Evolutionary conservation across 805 yeast genomes (phyloP).

Genomic region (Metschnikowia orientalis): DNA sequence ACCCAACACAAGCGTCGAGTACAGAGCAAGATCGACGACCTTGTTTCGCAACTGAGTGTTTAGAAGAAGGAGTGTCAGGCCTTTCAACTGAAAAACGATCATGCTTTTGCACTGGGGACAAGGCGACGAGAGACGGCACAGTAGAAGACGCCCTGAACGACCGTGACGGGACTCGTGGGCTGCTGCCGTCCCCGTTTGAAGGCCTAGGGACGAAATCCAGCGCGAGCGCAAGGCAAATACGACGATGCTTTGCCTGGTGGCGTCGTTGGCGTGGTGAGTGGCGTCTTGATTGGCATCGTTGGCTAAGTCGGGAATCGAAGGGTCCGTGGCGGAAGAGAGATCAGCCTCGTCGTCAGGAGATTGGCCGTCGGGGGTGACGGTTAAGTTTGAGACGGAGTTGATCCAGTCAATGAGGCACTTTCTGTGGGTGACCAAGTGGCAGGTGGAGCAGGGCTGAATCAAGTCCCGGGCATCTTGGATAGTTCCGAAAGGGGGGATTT

Average conservation of each 20-base stretch:
- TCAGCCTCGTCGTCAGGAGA: not conserved
- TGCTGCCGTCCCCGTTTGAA: not conserved
- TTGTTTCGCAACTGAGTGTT: slow-evolving; percentile 16
- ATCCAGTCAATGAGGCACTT: slow-evolving; percentile 41
- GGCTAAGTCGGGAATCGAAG: not conserved
- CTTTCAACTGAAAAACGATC: slow-evolving; percentile 29
- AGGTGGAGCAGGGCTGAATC: slow-evolving; percentile 36
- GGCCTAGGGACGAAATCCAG: slow-evolving; percentile 5
- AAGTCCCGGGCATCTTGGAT: slow-evolving; percentile 33
- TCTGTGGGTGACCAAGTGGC: slow-evolving; percentile 33
- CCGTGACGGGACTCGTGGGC: not conserved
- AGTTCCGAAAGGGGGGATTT: slow-evolving; percentile 38
- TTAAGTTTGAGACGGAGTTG: slow-evolving; percentile 28
- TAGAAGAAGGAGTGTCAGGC: slow-evolving; percentile 25
- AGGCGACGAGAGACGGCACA: slow-evolving; percentile 20
- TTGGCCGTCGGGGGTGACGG: slow-evolving; percentile 1
- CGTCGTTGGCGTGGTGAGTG: slow-evolving; percentile 2
- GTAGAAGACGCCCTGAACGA: not conserved
- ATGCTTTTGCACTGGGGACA: slow-evolving; percentile 42
- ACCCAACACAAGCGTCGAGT: slow-evolving; percentile 31
- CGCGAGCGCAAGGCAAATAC: slow-evolving; percentile 3
- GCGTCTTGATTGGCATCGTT: not conserved
- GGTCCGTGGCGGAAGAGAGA: not conserved
- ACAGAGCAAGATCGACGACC: slow-evolving; percentile 23
- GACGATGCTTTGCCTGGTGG: slow-evolving; percentile 4